Percentiles rank a stretch among this genome's conserved stretches.
Conservation (phyloP, 2,329 filamentous ascomycete species). For the Aspergillus transmontanensis region DNA sequence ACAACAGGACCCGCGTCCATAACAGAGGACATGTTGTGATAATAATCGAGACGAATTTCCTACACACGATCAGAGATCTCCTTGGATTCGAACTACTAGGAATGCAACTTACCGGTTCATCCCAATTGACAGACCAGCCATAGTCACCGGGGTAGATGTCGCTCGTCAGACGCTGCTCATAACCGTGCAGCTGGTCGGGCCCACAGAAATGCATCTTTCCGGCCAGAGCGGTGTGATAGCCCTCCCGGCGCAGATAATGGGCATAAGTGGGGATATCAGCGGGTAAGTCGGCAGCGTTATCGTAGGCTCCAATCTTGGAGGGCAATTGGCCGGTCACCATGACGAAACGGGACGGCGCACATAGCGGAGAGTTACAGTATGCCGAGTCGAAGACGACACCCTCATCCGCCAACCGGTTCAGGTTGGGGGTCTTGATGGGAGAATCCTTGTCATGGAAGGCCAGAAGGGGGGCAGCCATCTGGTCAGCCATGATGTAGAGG, state of each 20-base stretch:
- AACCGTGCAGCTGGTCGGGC: conserved; percentile 85
- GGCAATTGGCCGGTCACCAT: conserved; percentile 92
- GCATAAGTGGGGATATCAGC: conserved; percentile 89
- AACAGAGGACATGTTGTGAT: conserved; percentile 93
- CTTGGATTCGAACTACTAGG: not conserved
- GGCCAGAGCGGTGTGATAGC: conserved; percentile 86
- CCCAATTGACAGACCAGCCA: conserved; percentile 95
- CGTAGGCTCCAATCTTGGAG: conserved; percentile 87
- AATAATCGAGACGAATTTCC: conserved; percentile 78
- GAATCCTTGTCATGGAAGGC: conserved; percentile 90
- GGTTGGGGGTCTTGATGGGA: conserved; percentile 87
- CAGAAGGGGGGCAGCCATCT: conserved; percentile 85
- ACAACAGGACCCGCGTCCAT: conserved; percentile 86
- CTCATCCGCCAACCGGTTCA: conserved; percentile 77
- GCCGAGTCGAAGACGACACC: conserved; percentile 91
- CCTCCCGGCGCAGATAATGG: conserved; percentile 81
- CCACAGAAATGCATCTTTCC: conserved; percentile 98
- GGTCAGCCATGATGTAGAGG: conserved; percentile 95
- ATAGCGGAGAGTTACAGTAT: conserved; percentile 91
- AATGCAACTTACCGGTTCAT: conserved; percentile 64
- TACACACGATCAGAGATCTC: conserved; percentile 16
- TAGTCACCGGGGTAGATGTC: conserved; percentile 96
- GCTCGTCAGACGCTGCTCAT: conserved; percentile 87
- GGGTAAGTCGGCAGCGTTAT: conserved; percentile 83
- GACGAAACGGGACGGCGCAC: conserved; percentile 88